Base-by-base conservation (phyloP, 1,139 yeast genomes). In the Geotrichum bryndzae region DNA sequence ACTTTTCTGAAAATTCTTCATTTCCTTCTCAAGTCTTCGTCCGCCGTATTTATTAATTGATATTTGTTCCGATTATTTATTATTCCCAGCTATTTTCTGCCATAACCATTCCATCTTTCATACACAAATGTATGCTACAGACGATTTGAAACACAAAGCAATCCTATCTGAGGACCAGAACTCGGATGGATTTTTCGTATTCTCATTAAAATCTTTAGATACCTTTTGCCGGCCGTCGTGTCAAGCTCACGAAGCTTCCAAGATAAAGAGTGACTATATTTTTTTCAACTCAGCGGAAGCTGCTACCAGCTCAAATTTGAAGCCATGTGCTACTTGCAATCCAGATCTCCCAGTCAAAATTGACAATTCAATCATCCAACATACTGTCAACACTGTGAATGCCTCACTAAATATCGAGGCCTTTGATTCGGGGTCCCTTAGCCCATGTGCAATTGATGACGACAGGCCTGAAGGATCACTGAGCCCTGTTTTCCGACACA, bases 381-480 rank as follows among this genome's bases (percentile, higher is more conserved):
- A 77, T 38, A 85, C 90, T 54, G 87, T 87, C 22, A 79, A 79
- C 18, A 70, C 78, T 29, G 84, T 85, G 63, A 87, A 87, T 71
- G 72, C 78, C 53, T 29, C 33, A 8, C 7, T 29, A 29, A 29
- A 29, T 8, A 29, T 29, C 10, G 33, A 29, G 4, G 33, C 33
- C 10, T 8, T 29, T 29, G 5, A 29, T 8, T 29, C 33, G 33
- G 7, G 4, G 4, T 76, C 77, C 56, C 84, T 87, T 62, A 88
- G 89, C 0, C 84, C 57, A 15, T 45, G 22, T 22, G 33, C 15
- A 5, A 27, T 41, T 22, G 33, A 29, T 29, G 33, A 29, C 33
- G 33, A 29, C 33, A 6, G 4, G 7, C 33, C 7, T 29, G 33
- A 29, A 29, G 8, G 33, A 29, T 29, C 33, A 29, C 33, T 29